phyloP scores from a whole-genome alignment of 768 basidiomycete species.

The Coprinopsis strossmayeri region DNA sequence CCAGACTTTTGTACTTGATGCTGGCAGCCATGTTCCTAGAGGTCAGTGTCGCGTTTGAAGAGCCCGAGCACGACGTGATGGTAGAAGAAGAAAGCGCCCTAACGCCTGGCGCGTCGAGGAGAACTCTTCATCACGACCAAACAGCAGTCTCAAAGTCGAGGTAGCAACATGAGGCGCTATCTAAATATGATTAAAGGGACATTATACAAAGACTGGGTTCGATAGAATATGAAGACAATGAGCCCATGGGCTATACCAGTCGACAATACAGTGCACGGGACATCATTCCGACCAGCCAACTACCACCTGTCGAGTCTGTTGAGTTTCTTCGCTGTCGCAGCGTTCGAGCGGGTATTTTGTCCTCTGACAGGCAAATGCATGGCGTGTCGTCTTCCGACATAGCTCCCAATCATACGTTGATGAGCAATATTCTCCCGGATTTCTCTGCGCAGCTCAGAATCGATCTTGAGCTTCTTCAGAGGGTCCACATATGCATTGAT shows the following conservation, averaged over 20 bases:
- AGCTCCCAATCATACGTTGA: constrained; percentile 89
- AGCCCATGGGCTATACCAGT: background rate
- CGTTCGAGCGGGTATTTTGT: constrained; percentile 88
- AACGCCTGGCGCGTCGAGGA: too few relatives aligned
- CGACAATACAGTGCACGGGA: too few relatives aligned
- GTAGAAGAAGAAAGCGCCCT: too few relatives aligned
- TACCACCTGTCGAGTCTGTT: constrained; percentile 70
- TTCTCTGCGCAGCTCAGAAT: constrained; percentile 77
- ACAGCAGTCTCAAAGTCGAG: too few relatives aligned
- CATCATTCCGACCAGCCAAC: background rate
- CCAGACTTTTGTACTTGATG: constrained; percentile 82
- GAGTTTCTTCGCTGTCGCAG: constrained; percentile 83
- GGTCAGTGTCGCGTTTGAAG: constrained; percentile 8
- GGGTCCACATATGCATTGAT: constrained; percentile 39
- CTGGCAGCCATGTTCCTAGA: constrained; percentile 51
- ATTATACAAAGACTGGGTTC: background rate
- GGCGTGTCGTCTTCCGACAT: constrained; percentile 88
- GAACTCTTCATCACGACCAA: too few relatives aligned
- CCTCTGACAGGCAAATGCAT: constrained; percentile 93
- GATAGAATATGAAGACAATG: background rate
- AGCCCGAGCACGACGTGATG: background rate
- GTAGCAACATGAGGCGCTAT: too few relatives aligned
- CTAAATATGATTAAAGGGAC: background rate
- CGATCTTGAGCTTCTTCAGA: constrained; percentile 73
- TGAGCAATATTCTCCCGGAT: constrained; percentile 90